Percentiles rank a stretch among this genome's conserved stretches.
These are phyloP conservation scores for Eucalyptus victrix DNA, from an alignment of 345 rosid species.

Conservation along the genomic window DNA sequence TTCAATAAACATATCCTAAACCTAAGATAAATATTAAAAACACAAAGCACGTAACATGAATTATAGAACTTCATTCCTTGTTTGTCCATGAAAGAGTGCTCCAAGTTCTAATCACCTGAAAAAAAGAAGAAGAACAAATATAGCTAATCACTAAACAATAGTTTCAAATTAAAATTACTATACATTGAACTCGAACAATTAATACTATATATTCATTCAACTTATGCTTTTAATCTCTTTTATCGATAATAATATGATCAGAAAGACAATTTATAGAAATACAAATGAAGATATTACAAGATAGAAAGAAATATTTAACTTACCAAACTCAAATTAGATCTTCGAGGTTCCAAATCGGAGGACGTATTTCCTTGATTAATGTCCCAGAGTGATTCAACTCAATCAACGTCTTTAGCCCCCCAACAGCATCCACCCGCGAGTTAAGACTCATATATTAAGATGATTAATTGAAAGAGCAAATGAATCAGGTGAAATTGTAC, in stretches of 20 bases:
- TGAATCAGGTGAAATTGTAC: background rate
- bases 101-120: background rate
- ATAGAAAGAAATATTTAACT: background rate
- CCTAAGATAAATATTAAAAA: background rate
- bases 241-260: fast-evolving
- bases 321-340: background rate
- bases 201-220: background rate
- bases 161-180: background rate
- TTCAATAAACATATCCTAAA: background rate
- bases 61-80: background rate
- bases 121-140: background rate
- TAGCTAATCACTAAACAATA: background rate
- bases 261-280: background rate
- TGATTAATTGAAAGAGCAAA: background rate
- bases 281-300: background rate
- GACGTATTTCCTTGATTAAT: background rate
- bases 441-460: background rate
- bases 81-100: background rate
- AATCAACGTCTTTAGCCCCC: too few species aligned
- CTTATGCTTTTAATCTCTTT: background rate
- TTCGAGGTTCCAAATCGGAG: background rate
- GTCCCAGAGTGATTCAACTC: fast-evolving
- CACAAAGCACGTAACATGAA: background rate
- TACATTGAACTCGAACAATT: background rate
- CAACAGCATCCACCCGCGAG: background rate